These are phyloP conservation scores for Diutina scorzettiae DNA, from an alignment of 1,139 yeast genomes.

Conservation along the genomic window DNA sequence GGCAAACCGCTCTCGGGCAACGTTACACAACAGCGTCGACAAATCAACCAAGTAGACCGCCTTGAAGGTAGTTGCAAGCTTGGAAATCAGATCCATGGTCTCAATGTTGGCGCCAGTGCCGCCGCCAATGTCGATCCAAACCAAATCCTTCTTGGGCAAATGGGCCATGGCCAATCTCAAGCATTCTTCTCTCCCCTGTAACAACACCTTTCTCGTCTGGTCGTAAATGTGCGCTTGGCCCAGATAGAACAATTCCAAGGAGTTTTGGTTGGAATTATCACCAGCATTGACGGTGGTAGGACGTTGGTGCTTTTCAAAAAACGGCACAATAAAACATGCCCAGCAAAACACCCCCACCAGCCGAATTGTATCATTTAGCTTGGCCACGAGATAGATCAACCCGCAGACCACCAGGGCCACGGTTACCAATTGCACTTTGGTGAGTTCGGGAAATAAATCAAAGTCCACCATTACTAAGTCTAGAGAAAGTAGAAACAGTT, in stretches of 20 bases:
- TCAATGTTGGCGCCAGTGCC: conserved; percentile 81
- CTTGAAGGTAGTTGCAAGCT: conserved; percentile 40
- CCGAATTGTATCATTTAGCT: conserved; percentile 13
- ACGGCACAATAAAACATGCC: conserved; percentile 64
- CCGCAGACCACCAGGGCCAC: conserved; percentile 5
- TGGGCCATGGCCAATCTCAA: conserved; percentile 49
- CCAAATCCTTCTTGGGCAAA: conserved; percentile 26
- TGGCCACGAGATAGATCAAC: neutral
- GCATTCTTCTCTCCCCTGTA: conserved; percentile 63
- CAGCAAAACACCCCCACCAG: conserved; percentile 28
- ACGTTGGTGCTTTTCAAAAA: conserved; percentile 26
- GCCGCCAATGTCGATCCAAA: conserved; percentile 82
- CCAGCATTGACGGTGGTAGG: neutral
- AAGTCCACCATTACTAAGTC: neutral
- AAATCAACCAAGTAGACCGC: conserved; percentile 65
- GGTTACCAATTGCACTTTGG: conserved; percentile 3
- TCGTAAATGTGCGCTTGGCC: conserved; percentile 72
- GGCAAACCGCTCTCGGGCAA: conserved; percentile 50
- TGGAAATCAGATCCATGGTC: conserved; percentile 48
- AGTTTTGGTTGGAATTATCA: conserved; percentile 42
- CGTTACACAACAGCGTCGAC: conserved; percentile 63
- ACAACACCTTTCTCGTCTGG: conserved; percentile 47
- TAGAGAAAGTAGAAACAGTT: too few relatives aligned
- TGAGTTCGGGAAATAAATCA: conserved; percentile 3
- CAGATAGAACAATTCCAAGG: conserved; percentile 60